Percentiles rank a stretch among this genome's conserved stretches.
phyloP scores from a whole-genome alignment of 176 grass and related monocot species.

The Musa acuminata region DNA sequence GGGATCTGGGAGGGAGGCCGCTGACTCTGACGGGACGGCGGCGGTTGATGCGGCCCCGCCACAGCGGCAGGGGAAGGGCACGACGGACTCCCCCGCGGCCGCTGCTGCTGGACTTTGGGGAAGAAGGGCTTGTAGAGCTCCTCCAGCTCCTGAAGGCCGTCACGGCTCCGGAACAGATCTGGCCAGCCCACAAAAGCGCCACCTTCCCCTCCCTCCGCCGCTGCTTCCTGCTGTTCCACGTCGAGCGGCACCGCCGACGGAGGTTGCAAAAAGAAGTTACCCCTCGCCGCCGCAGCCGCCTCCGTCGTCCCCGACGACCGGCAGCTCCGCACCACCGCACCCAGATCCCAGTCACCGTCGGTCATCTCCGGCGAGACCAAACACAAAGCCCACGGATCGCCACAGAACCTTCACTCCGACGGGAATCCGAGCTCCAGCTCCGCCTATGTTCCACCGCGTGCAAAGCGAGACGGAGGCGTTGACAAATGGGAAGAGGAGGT shows the following conservation, averaged over 20 bases:
- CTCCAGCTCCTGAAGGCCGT: slow-evolving; percentile 20
- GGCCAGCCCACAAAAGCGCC: slow-evolving; percentile 5
- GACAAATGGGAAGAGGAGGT: not conserved
- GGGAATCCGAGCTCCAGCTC: too few relatives aligned
- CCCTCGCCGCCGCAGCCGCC: not conserved
- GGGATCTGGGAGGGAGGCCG: slow-evolving; percentile 8
- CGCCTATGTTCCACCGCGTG: too few relatives aligned
- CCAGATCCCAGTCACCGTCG: slow-evolving; percentile 59
- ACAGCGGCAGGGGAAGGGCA: not conserved
- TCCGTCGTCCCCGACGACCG: slow-evolving; percentile 12
- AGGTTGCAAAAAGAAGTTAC: slow-evolving; percentile 13
- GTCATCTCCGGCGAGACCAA: slow-evolving; percentile 8
- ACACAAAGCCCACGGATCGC: too few relatives aligned
- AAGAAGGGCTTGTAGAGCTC: slow-evolving; percentile 41
- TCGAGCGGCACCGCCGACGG: not conserved
- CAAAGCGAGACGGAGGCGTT: not conserved
- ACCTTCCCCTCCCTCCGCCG: not conserved
- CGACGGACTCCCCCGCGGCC: not conserved
- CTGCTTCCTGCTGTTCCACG: not conserved
- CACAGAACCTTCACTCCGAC: not conserved
- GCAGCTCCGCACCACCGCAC: slow-evolving; percentile 44
- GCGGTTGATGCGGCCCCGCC: not conserved
- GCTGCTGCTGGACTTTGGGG: not conserved
- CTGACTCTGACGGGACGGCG: not conserved
- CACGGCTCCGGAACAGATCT: slow-evolving; percentile 3